Conservation (phyloP, 208 protist genomes). For the Endotrypanum monterogeii region DNA sequence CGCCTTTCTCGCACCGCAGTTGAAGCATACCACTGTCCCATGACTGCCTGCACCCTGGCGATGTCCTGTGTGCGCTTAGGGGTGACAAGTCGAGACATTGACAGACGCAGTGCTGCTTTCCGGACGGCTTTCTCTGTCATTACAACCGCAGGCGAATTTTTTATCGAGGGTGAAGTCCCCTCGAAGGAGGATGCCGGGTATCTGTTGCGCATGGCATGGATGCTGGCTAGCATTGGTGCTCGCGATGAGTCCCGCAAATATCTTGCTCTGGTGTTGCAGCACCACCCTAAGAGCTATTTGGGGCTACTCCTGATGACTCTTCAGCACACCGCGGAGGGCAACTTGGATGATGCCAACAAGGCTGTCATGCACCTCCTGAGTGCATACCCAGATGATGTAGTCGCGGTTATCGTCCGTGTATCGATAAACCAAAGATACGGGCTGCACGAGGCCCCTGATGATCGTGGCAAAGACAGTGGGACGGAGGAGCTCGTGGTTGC, state of each 20-base stretch:
- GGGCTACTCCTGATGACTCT: constrained; percentile 62
- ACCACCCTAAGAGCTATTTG: constrained; percentile 45
- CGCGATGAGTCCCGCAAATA: constrained; percentile 21
- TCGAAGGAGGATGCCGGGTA: constrained; percentile 35
- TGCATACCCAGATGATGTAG: constrained; percentile 47
- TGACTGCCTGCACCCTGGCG: constrained; percentile 49
- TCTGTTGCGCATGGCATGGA: constrained; percentile 53
- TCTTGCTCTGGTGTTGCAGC: constrained; percentile 33
- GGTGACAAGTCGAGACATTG: constrained; percentile 16
- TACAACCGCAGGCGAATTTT: constrained; percentile 12
- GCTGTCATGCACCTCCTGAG: constrained; percentile 40
- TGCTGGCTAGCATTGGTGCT: constrained; percentile 56
- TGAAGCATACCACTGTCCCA: constrained; percentile 32
- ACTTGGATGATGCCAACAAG: constrained; percentile 42
- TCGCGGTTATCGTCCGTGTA: constrained; percentile 40
- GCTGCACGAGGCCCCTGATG: constrained; percentile 13
- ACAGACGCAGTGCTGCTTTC: constrained; percentile 20
- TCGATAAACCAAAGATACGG: constrained; percentile 26
- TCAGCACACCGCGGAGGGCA: constrained; percentile 49
- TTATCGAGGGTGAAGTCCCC: constrained; percentile 15
- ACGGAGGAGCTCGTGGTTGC: constrained; percentile 48
- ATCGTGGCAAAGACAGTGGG: constrained; percentile 7
- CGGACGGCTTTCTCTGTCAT: constrained; percentile 22
- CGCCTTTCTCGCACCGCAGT: constrained; percentile 48
- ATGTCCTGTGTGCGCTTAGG: constrained; percentile 38